A percentile compares a stretch with the other conserved stretches of the same genome.
These are phyloP conservation scores for Diaporthe sp. DNA, from an alignment of 2,329 filamentous ascomycete species.

Conservation along the genomic window DNA sequence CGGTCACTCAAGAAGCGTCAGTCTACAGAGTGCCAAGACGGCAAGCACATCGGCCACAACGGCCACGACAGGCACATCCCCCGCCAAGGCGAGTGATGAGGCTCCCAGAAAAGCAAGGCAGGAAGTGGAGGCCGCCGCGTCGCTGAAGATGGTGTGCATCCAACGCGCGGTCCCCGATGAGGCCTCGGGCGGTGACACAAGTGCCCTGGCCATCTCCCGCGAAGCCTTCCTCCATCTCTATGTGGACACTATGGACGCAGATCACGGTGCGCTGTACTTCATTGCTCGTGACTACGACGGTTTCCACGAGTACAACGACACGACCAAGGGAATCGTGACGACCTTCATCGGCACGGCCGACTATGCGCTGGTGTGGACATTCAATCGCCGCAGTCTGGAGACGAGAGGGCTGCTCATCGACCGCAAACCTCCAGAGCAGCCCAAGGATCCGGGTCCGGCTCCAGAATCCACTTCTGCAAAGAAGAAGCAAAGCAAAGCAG, in stretches of 20 bases:
- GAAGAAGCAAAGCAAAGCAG: constrained; percentile 29
- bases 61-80: constrained; percentile 18
- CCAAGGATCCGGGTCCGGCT: constrained; percentile 2
- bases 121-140: constrained; percentile 40
- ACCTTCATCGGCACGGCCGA: constrained; percentile 45
- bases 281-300: constrained; percentile 46
- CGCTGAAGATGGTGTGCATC: constrained; percentile 41
- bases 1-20: constrained; percentile 33
- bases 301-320: constrained; percentile 44
- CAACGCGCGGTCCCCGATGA: constrained; percentile 20
- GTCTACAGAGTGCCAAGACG: constrained; percentile 34
- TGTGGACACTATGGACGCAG: constrained; percentile 44
- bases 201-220: constrained; percentile 43
- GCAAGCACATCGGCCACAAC: constrained; percentile 16
- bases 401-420: constrained; percentile 45
- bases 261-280: constrained; percentile 46
- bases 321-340: constrained; percentile 40
- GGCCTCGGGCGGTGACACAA: constrained; percentile 3
- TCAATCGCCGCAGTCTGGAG: constrained; percentile 39
- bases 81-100: neutral
- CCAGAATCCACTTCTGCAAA: constrained; percentile 14
- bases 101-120: neutral
- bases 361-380: constrained; percentile 47
- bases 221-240: constrained; percentile 44
- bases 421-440: constrained; percentile 39